Conservation (phyloP, 2,329 filamentous ascomycete genomes). For the Daldinia eschscholtzii region DNA sequence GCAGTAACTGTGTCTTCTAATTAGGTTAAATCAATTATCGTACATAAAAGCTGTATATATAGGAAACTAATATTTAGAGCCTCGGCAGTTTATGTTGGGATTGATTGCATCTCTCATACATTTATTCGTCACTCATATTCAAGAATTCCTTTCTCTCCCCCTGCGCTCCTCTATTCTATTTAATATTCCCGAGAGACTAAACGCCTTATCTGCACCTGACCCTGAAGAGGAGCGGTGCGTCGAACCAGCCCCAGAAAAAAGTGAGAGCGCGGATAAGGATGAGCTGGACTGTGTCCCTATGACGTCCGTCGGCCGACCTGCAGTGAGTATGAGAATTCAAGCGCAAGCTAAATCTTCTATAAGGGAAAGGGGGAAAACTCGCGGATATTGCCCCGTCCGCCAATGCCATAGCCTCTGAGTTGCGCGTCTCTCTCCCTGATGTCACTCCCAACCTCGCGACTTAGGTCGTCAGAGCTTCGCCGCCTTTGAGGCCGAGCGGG, state of each 20-base stretch:
- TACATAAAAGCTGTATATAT: not conserved
- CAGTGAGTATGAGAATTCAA: slow-evolving; percentile 19
- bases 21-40: not conserved
- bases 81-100: not conserved
- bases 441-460: slow-evolving; percentile 25
- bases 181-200: slow-evolving; percentile 31
- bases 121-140: not conserved
- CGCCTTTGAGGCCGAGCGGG: slow-evolving; percentile 10
- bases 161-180: slow-evolving; percentile 37
- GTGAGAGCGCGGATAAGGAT: slow-evolving; percentile 33
- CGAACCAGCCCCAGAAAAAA: slow-evolving; percentile 29
- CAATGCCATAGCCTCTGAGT: slow-evolving; percentile 57
- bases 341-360: not conserved
- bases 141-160: slow-evolving; percentile 21
- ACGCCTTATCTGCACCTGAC: slow-evolving; percentile 26
- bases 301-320: slow-evolving; percentile 51
- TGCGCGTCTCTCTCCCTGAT: slow-evolving; percentile 51
- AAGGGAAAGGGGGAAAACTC: slow-evolving; percentile 39
- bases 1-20: not conserved
- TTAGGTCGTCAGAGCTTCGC: slow-evolving; percentile 41
- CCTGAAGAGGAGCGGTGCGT: slow-evolving; percentile 19
- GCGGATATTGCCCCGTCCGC: slow-evolving; percentile 58
- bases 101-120: not conserved
- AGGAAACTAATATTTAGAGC: not conserved
- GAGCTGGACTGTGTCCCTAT: slow-evolving; percentile 42